Base-by-base conservation (phyloP, 805 yeast genomes). In the Komagataella mondaviorum region DNA sequence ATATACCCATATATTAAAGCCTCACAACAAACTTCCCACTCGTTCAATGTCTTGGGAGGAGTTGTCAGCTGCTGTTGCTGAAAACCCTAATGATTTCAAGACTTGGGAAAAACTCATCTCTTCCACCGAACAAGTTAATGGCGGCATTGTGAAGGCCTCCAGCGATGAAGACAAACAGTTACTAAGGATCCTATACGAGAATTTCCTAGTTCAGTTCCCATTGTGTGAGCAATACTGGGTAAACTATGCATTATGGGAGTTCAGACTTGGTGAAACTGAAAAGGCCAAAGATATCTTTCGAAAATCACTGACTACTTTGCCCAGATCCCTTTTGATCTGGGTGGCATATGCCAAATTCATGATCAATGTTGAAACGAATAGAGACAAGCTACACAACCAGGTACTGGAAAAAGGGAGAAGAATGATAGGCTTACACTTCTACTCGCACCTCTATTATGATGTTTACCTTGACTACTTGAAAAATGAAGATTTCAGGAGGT, bases 201-300 rank as follows among this genome's bases (percentile, higher is more conserved):
- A 72, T 45, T 59, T 80, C 12, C 64, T 81, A 14, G 60, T 61
- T 1, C 68, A 70, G 48, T 80, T 63, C 56, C 86, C 87, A 0
- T 60, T 65, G 4, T 61, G 74, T 30, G 78, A 73, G 54, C 76
- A 75, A 47, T 77, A 77, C 57, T 81, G 86, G 86, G 63, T 77
- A n/a, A 67, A 72, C 44, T 78, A 66, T 59, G 83, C 84, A 0
- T 58, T 63, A 3, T 65, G 73, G 70, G 74, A 72, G 55, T 75
- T 70, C 55, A 64, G 62, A 36, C 59, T 77, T 30, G 80, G 79
- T 1, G 58, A 68, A 49, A 68, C 77, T 1, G 63, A 62, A 0
- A 52, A 54, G 2, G 71, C 78, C 2, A 60, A 61, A 1, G 54
- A 52, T 1, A 60, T 77, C 1, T 79, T 66, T 55, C 54, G 63